Base-by-base conservation (phyloP, 805 yeast genomes). In the Tetrapisispora pingtungensis region DNA sequence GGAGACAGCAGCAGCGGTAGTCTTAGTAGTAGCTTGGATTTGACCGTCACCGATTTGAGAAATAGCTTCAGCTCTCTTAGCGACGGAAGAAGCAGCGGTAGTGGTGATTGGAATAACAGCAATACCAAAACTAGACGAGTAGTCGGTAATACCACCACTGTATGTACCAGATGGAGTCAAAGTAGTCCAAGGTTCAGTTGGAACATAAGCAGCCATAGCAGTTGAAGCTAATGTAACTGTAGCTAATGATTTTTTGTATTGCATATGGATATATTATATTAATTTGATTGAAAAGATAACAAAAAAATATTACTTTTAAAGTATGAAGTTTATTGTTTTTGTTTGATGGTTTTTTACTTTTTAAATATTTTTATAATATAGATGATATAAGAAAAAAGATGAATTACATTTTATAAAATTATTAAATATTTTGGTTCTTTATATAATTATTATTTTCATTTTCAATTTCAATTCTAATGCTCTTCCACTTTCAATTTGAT, bases 21-120 rank as follows among this genome's bases (percentile, higher is more conserved):
- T 27, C 40, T 49, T 53, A 26, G 49, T 44, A 18, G 53, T 45
- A 31, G 73, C 72, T 46, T 56, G 61, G 42, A 55, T 51, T 47
- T 56, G 61, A 49, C 75, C 74, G 48, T 72, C 77, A 47, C 61
- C 56, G 47, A 70, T 57, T 56, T 73, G 77, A 42, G 72, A 54
- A 46, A 49, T 55, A 14, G 63, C 52, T 41, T 58, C 51, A 41
- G 66, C 60, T 66, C 64, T 47, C 65, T 62, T 60, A 62, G 57
- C 68, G 26, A 26, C 31, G 20, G 39, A 36, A 24, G 31, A 24
- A 28, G 59, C 54, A 34, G 58, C 57, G 4, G 55, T n/a, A 32
- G 66, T 54, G 36, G 66, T 54, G 36, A 64, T 43, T 57, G 71
- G 70, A 26, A 55, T 50, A 48, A 68, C 69, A 37, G 70, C 72